Evolutionary conservation across 176 grass and related monocot genomes (phyloP), one percentile per base, ranked within the genome.

Genomic region (Triticum urartu): DNA sequence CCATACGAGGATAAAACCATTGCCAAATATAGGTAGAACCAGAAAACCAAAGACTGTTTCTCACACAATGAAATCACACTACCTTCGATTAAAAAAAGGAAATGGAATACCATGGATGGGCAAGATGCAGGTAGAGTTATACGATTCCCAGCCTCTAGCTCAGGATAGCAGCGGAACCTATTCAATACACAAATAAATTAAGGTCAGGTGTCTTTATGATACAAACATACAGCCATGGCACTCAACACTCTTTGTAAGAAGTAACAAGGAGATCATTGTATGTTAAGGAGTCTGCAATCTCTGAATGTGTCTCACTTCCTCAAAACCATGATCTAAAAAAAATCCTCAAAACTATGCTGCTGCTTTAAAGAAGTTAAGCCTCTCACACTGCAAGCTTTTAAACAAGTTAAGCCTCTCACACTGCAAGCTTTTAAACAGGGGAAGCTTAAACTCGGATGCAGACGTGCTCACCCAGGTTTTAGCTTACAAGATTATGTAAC

Each of bases 141-240:
- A 72, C 84, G 78, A 79, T 98, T 95, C 84, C 91, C 86, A 59
- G 93, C 86, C 88, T 98, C 96, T 78, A 98, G 82, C 88, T 98
- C 96, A n/a, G 96, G 96, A 85, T 84, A 17, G 60, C 81, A 40
- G 75, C 0, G 54, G 65, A 98, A 98, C 18, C 96, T 98, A 80
- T 64, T 86, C 28, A 91, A 83, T 69, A 86, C 42, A 83, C 17
- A 78, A 59, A 86, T 4, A 35, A 71, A 24, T 28, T 62, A 83
- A 33, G 25, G 12, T 43, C 52, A 3, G 58, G 35, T 79, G 22
- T 75, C 9, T 26, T 18, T 32, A 73, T 33, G 6, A 61, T 50
- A 60, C 32, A 59, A 75, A 74, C 25, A 11, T 64, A 68, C 24
- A n/a, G 36, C 38, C 58, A 78, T 79, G 30, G 72, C 32, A 81